Conservation (phyloP, 2,329 filamentous ascomycete species). For the Colletotrichum sp. region DNA sequence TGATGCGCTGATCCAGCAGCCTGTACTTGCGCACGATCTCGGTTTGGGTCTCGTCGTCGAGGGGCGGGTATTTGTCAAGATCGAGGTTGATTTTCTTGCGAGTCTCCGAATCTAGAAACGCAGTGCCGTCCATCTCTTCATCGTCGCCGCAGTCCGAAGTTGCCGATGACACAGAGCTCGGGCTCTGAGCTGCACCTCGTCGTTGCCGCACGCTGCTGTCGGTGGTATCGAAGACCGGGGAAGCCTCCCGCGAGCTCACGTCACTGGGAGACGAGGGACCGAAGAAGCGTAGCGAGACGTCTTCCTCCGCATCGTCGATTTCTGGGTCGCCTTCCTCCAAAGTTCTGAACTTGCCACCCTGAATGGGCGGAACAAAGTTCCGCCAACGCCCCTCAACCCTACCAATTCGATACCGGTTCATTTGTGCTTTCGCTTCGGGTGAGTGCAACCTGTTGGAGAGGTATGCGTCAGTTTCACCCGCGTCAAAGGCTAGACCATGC, state of each 20-base stretch:
- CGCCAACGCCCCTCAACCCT: constrained; percentile 80
- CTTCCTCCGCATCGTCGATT: constrained; percentile 37
- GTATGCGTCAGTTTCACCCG: neutral
- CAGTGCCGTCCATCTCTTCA: constrained; percentile 56
- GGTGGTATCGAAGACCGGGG: constrained; percentile 53
- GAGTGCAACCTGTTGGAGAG: constrained; percentile 75
- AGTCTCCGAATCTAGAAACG: constrained; percentile 76
- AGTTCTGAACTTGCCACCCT: constrained; percentile 79
- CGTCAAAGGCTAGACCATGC: neutral
- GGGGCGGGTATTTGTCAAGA: constrained; percentile 78
- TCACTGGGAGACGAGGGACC: constrained; percentile 49
- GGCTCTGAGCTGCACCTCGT: neutral
- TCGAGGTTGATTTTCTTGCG: constrained; percentile 78
- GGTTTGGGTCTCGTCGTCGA: constrained; percentile 77
- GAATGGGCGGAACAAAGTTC: constrained; percentile 91
- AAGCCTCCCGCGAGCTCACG: constrained; percentile 57
- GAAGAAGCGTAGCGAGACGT: constrained; percentile 16
- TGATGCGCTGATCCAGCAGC: constrained; percentile 73
- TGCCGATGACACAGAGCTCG: constrained; percentile 57
- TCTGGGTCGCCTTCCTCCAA: constrained; percentile 27
- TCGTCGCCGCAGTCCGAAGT: constrained; percentile 55
- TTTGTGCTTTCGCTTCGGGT: constrained; percentile 72
- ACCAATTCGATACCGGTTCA: constrained; percentile 85
- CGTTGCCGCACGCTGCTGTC: constrained; percentile 36
- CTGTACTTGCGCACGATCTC: constrained; percentile 83